Evolutionary conservation across 345 rosid genomes (phyloP).

Genomic region (Chamaenerion angustifolium): DNA sequence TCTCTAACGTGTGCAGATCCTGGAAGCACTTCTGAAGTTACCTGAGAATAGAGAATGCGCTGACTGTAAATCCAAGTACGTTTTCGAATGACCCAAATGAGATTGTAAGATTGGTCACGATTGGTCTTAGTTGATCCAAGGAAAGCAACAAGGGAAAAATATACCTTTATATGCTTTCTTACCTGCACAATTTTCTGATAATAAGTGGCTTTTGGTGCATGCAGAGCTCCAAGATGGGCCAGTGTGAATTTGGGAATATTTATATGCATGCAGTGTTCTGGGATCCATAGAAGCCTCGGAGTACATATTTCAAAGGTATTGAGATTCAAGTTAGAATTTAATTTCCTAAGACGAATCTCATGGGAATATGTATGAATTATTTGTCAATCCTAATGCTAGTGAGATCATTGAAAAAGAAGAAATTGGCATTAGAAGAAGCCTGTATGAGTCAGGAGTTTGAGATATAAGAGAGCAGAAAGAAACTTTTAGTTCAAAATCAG

Average conservation of each 20-base stretch:
- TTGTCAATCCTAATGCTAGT: too few species aligned
- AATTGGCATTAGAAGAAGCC: too few species aligned
- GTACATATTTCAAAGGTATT: conserved; percentile 90
- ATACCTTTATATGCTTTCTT: background rate
- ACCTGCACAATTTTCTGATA: background rate
- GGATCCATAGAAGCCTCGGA: conserved; percentile 85
- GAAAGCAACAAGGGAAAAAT: background rate
- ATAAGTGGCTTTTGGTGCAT: conserved; percentile 22
- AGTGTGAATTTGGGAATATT: conserved; percentile 94
- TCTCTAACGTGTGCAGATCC: conserved; percentile 28
- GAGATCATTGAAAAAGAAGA: too few species aligned
- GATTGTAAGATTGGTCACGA: background rate
- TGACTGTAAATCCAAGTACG: conserved; percentile 91
- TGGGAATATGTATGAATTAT: too few species aligned
- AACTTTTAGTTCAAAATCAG: too few species aligned
- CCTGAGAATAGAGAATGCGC: conserved; percentile 91
- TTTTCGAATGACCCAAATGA: conserved; percentile 1
- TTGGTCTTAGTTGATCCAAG: background rate
- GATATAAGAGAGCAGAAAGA: too few species aligned
- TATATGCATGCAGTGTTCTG: conserved; percentile 97
- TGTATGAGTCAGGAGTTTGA: too few species aligned
- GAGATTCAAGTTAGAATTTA: background rate
- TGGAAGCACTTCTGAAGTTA: conserved; percentile 76
- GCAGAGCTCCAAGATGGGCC: conserved; percentile 93
- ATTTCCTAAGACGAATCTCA: too few species aligned